A percentile compares a stretch with the other conserved stretches of the same genome.
Evolutionary conservation across 352 stramenopile species (phyloP).

Genomic region (Discostella stelligera): DNA sequence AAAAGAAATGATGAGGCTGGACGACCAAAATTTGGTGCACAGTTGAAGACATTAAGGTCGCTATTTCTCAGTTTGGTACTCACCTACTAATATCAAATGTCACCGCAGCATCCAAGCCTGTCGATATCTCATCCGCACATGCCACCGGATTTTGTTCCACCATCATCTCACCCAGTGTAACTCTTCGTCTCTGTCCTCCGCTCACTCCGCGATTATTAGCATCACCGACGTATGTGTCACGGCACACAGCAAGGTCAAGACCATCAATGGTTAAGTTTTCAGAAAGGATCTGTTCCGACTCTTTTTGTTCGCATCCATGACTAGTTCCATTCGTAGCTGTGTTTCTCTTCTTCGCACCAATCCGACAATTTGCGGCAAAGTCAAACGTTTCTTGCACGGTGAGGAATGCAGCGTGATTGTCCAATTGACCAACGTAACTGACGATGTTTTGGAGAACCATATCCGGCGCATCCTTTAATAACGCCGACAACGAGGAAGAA

Average conservation of each 20-base stretch:
- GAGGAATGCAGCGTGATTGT: conserved; percentile 86
- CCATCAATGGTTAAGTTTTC: conserved; percentile 86
- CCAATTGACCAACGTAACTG: conserved; percentile 86
- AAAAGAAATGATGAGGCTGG: background rate
- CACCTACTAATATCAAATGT: conserved; percentile 88
- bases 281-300: conserved; percentile 65
- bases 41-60: conserved; percentile 15
- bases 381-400: conserved; percentile 90
- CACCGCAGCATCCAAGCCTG: conserved; percentile 89
- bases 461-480: conserved; percentile 48
- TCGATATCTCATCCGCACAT: conserved; percentile 91
- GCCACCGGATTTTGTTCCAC: conserved; percentile 84
- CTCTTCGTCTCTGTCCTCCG: conserved; percentile 88
- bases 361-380: conserved; percentile 87
- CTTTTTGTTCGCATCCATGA: conserved; percentile 6
- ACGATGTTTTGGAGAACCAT: conserved; percentile 77
- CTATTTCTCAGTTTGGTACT: conserved; percentile 15
- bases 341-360: conserved; percentile 14
- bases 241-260: conserved; percentile 87
- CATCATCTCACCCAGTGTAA: conserved; percentile 92
- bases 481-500: background rate
- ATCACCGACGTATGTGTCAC: conserved; percentile 90
- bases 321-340: background rate
- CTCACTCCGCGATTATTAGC: conserved; percentile 87
- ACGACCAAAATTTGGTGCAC: conserved; percentile 2